Evolutionary conservation across 257 asterid species (phyloP).

Genomic region (Fraxinus pennsylvanica): DNA sequence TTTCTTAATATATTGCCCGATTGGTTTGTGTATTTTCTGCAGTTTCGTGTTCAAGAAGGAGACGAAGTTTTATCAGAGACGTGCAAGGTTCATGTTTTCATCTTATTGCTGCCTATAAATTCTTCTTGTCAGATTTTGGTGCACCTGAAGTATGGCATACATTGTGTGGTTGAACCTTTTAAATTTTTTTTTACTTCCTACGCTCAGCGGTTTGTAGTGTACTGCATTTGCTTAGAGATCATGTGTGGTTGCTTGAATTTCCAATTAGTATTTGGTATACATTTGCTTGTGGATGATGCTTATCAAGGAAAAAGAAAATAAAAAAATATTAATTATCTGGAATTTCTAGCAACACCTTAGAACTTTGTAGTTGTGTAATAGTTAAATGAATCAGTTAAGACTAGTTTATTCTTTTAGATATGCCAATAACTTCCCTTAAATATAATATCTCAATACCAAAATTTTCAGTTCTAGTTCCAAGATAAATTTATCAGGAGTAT

Average conservation of each 20-base stretch:
- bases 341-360: not conserved
- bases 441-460: not conserved
- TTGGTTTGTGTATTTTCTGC: conserved; percentile 22
- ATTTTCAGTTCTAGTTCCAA: not conserved
- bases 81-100: conserved; percentile 58
- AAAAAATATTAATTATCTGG: not conserved
- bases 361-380: not conserved
- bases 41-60: conserved; percentile 72
- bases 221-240: not conserved
- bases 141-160: not conserved
- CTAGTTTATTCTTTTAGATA: not conserved
- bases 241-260: not conserved
- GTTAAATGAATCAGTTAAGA: not conserved
- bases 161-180: not conserved
- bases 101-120: not conserved
- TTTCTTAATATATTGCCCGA: not conserved
- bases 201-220: not conserved
- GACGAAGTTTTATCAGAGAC: conserved; percentile 79
- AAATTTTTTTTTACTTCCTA: conserved; percentile 5
- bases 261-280: not conserved
- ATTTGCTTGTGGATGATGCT: not conserved
- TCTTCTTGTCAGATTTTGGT: not conserved
- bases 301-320: not conserved
- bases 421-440: not conserved
- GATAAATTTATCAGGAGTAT: conserved; percentile 12